phyloP scores from a whole-genome alignment of 306 rosid genomes.

The Cicer pinnatifidum region DNA sequence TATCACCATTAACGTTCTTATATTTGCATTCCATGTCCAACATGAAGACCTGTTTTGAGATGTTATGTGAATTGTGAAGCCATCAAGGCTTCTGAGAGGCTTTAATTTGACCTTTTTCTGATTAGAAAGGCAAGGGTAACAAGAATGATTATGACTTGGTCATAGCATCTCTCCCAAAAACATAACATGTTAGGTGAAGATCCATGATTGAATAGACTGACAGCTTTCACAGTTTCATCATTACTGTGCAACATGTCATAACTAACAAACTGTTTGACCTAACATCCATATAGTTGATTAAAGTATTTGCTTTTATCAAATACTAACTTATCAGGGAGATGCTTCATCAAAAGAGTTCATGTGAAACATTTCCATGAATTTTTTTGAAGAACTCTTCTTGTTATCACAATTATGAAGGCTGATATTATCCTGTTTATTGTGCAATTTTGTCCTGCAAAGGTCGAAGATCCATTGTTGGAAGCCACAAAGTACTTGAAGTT shows the following conservation, averaged over 20 bases:
- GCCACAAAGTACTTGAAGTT: slow-evolving; percentile 91
- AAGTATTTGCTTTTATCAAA: not conserved
- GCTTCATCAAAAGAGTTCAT: not conserved
- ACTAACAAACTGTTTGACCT: not conserved
- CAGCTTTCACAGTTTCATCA: not conserved
- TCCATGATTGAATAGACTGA: slow-evolving; percentile 4
- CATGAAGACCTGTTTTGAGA: slow-evolving; percentile 12
- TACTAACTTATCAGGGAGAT: not conserved
- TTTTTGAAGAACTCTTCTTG: slow-evolving; percentile 1
- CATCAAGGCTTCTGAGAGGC: slow-evolving; percentile 6
- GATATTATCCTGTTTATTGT: slow-evolving; percentile 22
- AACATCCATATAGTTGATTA: not conserved
- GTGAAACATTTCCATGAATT: not conserved
- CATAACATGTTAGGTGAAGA: not conserved
- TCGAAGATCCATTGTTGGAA: slow-evolving; percentile 84
- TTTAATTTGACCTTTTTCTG: too few species aligned
- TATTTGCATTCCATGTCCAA: slow-evolving; percentile 5
- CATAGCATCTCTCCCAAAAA: not conserved
- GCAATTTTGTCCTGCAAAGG: slow-evolving; percentile 51
- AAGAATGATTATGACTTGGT: not conserved
- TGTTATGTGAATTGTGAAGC: slow-evolving; percentile 27
- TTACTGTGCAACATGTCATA: not conserved
- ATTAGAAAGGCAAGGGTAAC: not conserved
- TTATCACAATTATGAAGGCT: slow-evolving; percentile 24
- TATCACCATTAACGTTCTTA: slow-evolving; percentile 30